phyloP scores from a whole-genome alignment of 306 rosid species.

The Casuarina glauca region DNA sequence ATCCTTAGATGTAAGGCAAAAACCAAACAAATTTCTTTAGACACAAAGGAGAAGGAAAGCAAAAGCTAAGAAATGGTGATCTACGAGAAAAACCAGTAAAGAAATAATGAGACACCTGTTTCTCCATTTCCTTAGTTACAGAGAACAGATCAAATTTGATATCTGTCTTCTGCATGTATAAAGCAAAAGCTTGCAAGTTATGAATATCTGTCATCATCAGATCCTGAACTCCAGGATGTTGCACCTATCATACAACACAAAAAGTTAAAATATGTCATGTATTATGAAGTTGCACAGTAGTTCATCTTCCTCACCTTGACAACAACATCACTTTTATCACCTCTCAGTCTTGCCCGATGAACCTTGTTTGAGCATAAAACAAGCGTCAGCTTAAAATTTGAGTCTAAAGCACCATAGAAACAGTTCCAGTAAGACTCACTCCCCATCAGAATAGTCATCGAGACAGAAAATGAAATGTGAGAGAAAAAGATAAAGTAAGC shows the following conservation, averaged over 20 bases:
- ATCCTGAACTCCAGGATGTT: slow-evolving; percentile 97
- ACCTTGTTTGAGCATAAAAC: slow-evolving; percentile 55
- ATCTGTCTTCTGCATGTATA: slow-evolving; percentile 90
- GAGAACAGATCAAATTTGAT: slow-evolving; percentile 90
- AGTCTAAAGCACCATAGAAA: slow-evolving; percentile 19
- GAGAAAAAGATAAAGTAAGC: slow-evolving; percentile 19
- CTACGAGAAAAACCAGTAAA: slow-evolving; percentile 17
- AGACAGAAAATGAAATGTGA: slow-evolving; percentile 16
- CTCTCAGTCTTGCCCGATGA: slow-evolving; percentile 81
- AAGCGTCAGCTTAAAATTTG: slow-evolving; percentile 30
- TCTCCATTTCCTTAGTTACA: slow-evolving; percentile 93
- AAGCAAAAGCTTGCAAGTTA: slow-evolving; percentile 89
- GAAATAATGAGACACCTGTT: slow-evolving; percentile 57
- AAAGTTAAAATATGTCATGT: slow-evolving; percentile 31
- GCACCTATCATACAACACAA: slow-evolving; percentile 62
- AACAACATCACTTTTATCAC: slow-evolving; percentile 72
- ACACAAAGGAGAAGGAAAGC: not conserved
- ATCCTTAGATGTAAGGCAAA: not conserved
- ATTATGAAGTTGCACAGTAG: slow-evolving; percentile 20
- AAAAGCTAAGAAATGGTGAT: not conserved
- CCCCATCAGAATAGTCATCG: slow-evolving; percentile 13
- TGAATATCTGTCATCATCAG: slow-evolving; percentile 97
- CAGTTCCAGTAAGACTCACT: slow-evolving; percentile 23
- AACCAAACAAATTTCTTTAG: not conserved
- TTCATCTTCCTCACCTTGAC: slow-evolving; percentile 68